These are phyloP conservation scores for Jamesozyma lodderae DNA, from an alignment of 805 yeast species.

Conservation along the genomic window DNA sequence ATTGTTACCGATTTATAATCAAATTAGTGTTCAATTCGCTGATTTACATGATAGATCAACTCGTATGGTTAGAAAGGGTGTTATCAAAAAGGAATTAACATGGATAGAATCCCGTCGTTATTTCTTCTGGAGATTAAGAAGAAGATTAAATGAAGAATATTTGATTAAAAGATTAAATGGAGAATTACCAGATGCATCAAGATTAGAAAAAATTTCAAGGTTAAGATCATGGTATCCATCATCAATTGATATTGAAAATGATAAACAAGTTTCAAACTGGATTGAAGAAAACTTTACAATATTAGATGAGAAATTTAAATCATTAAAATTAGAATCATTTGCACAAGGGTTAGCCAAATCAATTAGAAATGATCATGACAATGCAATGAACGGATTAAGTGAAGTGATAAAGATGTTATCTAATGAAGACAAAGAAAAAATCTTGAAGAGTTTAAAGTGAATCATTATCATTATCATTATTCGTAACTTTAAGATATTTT, in stretches of 20 bases:
- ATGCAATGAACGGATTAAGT: conserved; percentile 45
- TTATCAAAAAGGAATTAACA: conserved; percentile 72
- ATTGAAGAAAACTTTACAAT: conserved; percentile 67
- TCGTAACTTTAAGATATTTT: not conserved
- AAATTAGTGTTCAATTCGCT: conserved; percentile 91
- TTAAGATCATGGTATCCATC: conserved; percentile 80
- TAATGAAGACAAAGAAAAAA: conserved; percentile 44
- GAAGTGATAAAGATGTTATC: conserved; percentile 46
- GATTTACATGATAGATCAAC: conserved; percentile 96
- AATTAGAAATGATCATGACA: conserved; percentile 45
- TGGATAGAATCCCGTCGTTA: conserved; percentile 86
- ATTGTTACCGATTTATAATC: conserved; percentile 81
- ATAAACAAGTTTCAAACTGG: conserved; percentile 73
- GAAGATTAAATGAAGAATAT: conserved; percentile 90
- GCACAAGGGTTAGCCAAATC: conserved; percentile 56
- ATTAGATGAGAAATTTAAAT: conserved; percentile 52
- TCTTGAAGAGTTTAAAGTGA: conserved; percentile 28
- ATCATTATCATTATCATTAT: no score
- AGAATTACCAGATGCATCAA: conserved; percentile 48
- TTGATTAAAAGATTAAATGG: conserved; percentile 64
- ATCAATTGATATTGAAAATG: conserved; percentile 59
- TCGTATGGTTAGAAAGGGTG: conserved; percentile 94
- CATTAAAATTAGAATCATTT: conserved; percentile 56
- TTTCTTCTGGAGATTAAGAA: conserved; percentile 98
- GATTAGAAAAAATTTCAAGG: conserved; percentile 79